Percentiles rank a stretch among this genome's conserved stretches.
These are phyloP conservation scores for Orbilia ellipsospora DNA, from an alignment of 2,329 filamentous ascomycete species.

Conservation along the genomic window DNA sequence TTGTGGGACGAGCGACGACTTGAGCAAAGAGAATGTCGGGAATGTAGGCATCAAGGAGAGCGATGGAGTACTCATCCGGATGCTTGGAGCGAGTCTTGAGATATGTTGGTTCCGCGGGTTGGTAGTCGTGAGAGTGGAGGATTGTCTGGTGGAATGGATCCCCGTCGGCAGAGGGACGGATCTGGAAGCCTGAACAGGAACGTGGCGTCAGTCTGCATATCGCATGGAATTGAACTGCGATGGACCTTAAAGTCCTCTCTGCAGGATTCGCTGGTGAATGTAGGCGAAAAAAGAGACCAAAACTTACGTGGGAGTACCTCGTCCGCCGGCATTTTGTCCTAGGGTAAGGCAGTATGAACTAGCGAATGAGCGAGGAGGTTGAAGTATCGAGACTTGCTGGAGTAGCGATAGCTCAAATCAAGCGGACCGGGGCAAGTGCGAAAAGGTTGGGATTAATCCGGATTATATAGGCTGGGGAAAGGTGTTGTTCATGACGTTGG, in stretches of 20 bases:
- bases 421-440: conserved; percentile 3
- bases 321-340: conserved; percentile 44
- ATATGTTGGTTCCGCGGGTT: conserved; percentile 82
- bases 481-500: conserved; percentile 33
- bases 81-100: conserved; percentile 77
- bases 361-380: not conserved
- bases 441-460: not conserved
- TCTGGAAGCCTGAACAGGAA: conserved; percentile 56
- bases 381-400: conserved; percentile 10
- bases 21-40: conserved; percentile 87
- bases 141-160: conserved; percentile 65
- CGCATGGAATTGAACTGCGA: conserved; percentile 1
- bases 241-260: too few species aligned
- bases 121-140: conserved; percentile 76
- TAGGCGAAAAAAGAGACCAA: not conserved
- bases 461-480: conserved; percentile 21
- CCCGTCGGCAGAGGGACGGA: conserved; percentile 61
- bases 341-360: conserved; percentile 3
- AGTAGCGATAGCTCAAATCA: conserved; percentile 9
- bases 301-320: conserved; percentile 53
- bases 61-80: conserved; percentile 87
- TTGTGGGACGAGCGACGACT: conserved; percentile 83
- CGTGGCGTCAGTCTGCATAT: conserved; percentile 18
- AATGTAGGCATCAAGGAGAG: conserved; percentile 83
- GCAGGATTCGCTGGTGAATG: not conserved